Base-by-base conservation (phyloP, 164 flowering plant species). In the Cinnamomum micranthum region DNA sequence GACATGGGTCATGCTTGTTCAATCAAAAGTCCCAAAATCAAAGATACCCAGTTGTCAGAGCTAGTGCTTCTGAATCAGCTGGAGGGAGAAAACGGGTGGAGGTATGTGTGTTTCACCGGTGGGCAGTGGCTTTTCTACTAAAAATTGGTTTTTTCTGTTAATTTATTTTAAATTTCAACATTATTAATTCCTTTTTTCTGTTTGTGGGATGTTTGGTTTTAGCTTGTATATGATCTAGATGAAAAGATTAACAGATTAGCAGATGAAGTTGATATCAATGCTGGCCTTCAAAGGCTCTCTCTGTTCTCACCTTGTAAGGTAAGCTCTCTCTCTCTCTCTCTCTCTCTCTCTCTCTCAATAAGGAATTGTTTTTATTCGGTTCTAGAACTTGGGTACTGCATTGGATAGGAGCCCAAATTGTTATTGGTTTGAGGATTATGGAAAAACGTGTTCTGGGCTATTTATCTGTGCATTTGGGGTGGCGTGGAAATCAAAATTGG, bases 261-360 rank as follows among this genome's bases (percentile, higher is more conserved):
- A 23, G 93, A 93, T 88, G 91, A 88, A 82, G 90, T 89, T 79
- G 97, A 92, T 78, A 84, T 76, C 86, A 77, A 84, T 7, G 85
- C 92, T 76, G 90, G 91, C 13, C 84, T 95, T 75, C 87, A 92
- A 59, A 86, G 96, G 85, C 93, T 95, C 68, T 89, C 86, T 82
- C 81, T 93, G 22, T 95, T 95, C 77, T 95, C 98, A 50, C 98
- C 98, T 84, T 94, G 98, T 84, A 92, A 92, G 97, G 97, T 89
- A 69, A 50, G 66, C 65, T 20, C 71, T 3, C 19, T n/a, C 51
- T 69, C 33, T 35, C 50, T 68, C 28, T 51, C 58, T 51, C 4
- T 20, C 14, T 52, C 60, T 68, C 52, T 12, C 14, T 50, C 65
- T 55, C 2, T 35, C 25, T 5, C 10, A 35, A 7, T 59, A 60